These are phyloP conservation scores for Penicillium palitans DNA, from an alignment of 2,329 filamentous ascomycete genomes.

Conservation along the genomic window DNA sequence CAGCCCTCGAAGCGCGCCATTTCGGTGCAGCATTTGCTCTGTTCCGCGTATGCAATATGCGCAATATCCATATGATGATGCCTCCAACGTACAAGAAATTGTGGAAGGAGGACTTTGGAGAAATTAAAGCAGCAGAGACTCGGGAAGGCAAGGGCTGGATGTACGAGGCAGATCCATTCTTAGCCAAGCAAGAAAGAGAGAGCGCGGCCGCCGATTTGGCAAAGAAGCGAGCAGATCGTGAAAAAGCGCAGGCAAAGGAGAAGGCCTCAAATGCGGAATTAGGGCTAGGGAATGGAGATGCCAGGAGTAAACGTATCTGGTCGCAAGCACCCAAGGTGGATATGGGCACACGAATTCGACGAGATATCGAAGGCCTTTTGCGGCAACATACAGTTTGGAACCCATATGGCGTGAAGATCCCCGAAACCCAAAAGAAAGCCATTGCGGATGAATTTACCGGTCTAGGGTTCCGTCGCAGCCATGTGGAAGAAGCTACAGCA, in stretches of 20 bases:
- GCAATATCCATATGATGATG: slow-evolving; percentile 91
- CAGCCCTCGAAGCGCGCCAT: slow-evolving; percentile 85
- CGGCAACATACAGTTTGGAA: slow-evolving; percentile 84
- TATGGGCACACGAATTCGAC: slow-evolving; percentile 79
- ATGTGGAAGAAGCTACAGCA: slow-evolving; percentile 81
- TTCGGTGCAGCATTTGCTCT: slow-evolving; percentile 90
- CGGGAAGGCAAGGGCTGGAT: slow-evolving; percentile 78
- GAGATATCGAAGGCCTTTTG: slow-evolving; percentile 76
- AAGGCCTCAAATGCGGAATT: slow-evolving; percentile 65
- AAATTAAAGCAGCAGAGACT: slow-evolving; percentile 77
- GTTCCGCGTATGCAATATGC: slow-evolving; percentile 90
- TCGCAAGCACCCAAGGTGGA: slow-evolving; percentile 84
- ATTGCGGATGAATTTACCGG: slow-evolving; percentile 72
- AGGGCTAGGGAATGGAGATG: slow-evolving; percentile 43
- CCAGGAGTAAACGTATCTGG: slow-evolving; percentile 69
- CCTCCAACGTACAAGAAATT: slow-evolving; percentile 85
- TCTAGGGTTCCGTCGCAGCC: slow-evolving; percentile 85
- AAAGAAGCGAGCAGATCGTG: slow-evolving; percentile 74
- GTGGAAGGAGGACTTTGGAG: slow-evolving; percentile 85
- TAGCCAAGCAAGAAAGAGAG: slow-evolving; percentile 74
- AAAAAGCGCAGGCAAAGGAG: slow-evolving; percentile 60
- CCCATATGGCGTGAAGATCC: slow-evolving; percentile 68
- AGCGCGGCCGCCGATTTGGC: slow-evolving; percentile 72
- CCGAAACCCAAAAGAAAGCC: slow-evolving; percentile 54
- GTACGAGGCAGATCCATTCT: slow-evolving; percentile 95